Evolutionary conservation across 1,284 basidiomycete genomes (phyloP), one percentile per base, ranked within the genome.

Genomic region (Filobasidium uniguttulatum): DNA sequence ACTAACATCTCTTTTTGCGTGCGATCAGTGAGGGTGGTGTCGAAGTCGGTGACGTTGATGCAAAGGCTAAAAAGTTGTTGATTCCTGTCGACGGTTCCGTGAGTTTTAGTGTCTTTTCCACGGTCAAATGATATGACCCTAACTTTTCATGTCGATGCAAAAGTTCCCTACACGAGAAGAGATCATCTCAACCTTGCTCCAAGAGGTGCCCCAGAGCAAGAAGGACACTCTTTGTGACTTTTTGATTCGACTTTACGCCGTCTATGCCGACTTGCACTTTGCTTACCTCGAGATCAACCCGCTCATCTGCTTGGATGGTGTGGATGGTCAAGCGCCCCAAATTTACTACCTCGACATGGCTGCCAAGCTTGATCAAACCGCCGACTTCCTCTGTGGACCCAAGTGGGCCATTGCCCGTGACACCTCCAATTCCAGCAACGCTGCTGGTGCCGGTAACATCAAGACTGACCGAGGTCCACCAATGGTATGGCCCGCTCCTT

Each of bases 221-320:
- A 81, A 87, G 71, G 84, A 89, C 58, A 78, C 85, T 38, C 81
- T 94, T 54, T 77, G 84, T 62, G 88, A 98, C 74, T 98, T 97
- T 74, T 77, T 98, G 63, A 78, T 85, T 69, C 81, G 93, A 56
- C 82, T 98, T 41, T 98, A 97, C 79, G 83, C 81, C 58, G 89
- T 97, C 63, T 97, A 97, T 72, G 91, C 93, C 61, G 89, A 96
- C 69, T 82, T 93, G 52, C 88, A 93, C 75, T 93, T 66, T 68
- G 89, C 93, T 36, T 98, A 98, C 75, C 87, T 98, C 66, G 93
- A 98, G 74, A 98, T 98, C 74, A 98, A 98, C 78, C 94, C 94
- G 40, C 81, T 98, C 54, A 85, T 98, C 65, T 86, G 87, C 65
- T 82, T 96, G 61, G 90, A 94, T 69, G 81, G 77, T 55, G 82